These are phyloP conservation scores for Annulohypoxylon bovei DNA, from an alignment of 495 filamentous ascomycete genomes.

Conservation along the genomic window DNA sequence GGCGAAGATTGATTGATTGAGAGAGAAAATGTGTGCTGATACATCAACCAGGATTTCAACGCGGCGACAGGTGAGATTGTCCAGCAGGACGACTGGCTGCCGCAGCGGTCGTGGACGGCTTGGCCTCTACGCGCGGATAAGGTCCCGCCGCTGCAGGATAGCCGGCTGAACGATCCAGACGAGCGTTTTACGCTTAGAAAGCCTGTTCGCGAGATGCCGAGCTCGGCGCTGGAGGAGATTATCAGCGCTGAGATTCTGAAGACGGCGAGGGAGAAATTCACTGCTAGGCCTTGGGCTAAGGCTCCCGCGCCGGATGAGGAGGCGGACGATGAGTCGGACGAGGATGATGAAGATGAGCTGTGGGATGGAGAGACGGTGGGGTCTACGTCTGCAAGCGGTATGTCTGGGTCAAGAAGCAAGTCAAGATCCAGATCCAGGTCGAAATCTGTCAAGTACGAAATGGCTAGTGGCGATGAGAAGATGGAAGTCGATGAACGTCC, in stretches of 20 bases:
- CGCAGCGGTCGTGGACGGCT: slow-evolving; percentile 73
- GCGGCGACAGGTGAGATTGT: slow-evolving; percentile 33
- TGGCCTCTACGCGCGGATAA: slow-evolving; percentile 74
- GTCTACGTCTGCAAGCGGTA: slow-evolving; percentile 2
- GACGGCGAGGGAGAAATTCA: slow-evolving; percentile 71
- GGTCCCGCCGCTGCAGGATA: slow-evolving; percentile 65
- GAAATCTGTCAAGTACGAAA: slow-evolving; percentile 32
- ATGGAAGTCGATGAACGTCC: slow-evolving; percentile 34
- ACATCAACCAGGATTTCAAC: slow-evolving; percentile 30
- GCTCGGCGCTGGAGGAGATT: slow-evolving; percentile 71
- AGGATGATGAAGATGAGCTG: slow-evolving; percentile 14
- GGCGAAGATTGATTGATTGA: background rate
- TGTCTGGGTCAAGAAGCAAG: slow-evolving; percentile 9
- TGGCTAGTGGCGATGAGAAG: slow-evolving; percentile 29
- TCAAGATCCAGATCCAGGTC: slow-evolving; percentile 17
- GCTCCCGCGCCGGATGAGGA: slow-evolving; percentile 20
- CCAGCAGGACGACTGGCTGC: slow-evolving; percentile 49
- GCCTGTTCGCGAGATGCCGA: slow-evolving; percentile 57
- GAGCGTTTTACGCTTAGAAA: slow-evolving; percentile 59
- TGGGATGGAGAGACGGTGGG: slow-evolving; percentile 21
- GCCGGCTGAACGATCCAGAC: slow-evolving; percentile 45
- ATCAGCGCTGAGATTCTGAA: slow-evolving; percentile 69
- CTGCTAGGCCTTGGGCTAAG: slow-evolving; percentile 36
- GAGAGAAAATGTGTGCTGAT: too few relatives aligned
- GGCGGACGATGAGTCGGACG: slow-evolving; percentile 6